Conservation (phyloP, 225 moss, liverwort and hornwort species). For the Physcomitrellopsis africana region DNA sequence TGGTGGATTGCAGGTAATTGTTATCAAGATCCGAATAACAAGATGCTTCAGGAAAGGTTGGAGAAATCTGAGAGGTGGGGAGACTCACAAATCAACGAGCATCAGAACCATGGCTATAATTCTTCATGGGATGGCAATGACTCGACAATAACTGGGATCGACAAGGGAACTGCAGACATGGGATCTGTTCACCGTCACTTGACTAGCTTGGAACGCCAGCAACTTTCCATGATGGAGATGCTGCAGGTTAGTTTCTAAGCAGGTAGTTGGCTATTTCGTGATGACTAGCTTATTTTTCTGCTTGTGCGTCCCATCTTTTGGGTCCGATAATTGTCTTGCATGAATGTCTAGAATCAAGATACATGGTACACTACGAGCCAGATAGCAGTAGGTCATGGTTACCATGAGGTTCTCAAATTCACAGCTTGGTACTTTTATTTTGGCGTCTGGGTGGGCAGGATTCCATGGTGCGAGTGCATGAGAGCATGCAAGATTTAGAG, state of each 20-base stretch:
- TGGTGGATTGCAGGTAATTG: constrained; percentile 31
- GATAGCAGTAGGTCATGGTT: neutral
- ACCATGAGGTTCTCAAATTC: neutral
- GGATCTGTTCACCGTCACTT: constrained; percentile 52
- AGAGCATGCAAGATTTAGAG: constrained; percentile 94
- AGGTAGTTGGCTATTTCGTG: constrained; percentile 1
- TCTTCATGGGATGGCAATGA: constrained; percentile 73
- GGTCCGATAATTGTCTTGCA: constrained; percentile 16
- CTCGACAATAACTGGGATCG: constrained; percentile 55
- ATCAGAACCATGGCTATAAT: constrained; percentile 54
- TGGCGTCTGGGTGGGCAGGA: constrained; percentile 58
- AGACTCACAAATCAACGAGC: constrained; percentile 44
- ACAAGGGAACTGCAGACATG: constrained; percentile 67
- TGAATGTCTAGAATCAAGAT: neutral
- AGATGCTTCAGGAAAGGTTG: constrained; percentile 34
- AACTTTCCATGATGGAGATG: constrained; percentile 69
- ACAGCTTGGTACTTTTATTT: constrained; percentile 2
- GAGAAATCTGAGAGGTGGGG: constrained; percentile 70
- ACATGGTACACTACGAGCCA: neutral
- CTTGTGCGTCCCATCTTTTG: constrained; percentile 1
- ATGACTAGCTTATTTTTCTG: neutral
- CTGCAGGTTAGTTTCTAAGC: constrained; percentile 55
- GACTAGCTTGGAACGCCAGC: constrained; percentile 64
- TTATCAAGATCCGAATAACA: constrained; percentile 33
- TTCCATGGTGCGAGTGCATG: constrained; percentile 89